Evolutionary conservation across 345 rosid species (phyloP).

Genomic region (Sisymbrium altissimum): DNA sequence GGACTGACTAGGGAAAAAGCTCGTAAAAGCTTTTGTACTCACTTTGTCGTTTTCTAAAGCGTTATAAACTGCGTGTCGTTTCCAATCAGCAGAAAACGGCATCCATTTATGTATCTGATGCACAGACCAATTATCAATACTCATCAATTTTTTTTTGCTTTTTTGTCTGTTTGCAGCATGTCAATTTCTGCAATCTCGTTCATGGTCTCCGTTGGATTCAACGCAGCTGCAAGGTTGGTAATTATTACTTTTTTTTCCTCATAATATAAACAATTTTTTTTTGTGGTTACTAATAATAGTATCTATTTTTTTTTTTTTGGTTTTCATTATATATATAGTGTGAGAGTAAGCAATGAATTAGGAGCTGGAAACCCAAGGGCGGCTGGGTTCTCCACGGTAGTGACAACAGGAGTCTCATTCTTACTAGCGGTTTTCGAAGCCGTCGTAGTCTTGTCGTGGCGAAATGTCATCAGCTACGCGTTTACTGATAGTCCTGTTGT

Average conservation of each 20-base stretch:
- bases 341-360: constrained; percentile 67
- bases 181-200: constrained; percentile 50
- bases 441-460: constrained; percentile 37
- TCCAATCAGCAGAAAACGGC: background rate
- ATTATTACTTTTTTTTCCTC: background rate
- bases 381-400: constrained; percentile 48
- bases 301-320: background rate
- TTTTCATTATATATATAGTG: constrained; percentile 37
- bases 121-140: background rate
- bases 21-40: background rate
- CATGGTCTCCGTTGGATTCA: constrained; percentile 73
- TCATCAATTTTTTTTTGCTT: background rate
- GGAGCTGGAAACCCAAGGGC: constrained; percentile 75
- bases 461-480: constrained; percentile 51
- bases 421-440: constrained; percentile 44
- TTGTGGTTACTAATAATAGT: background rate
- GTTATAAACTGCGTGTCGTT: background rate
- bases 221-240: constrained; percentile 68
- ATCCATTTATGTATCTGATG: background rate
- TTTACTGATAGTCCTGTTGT: constrained; percentile 58
- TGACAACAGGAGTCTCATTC: constrained; percentile 45
- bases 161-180: constrained; percentile 43
- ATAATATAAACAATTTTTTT: too few species aligned
- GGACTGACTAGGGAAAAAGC: background rate
- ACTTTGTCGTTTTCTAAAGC: constrained; percentile 6